Base-by-base conservation (phyloP, 148 eudicot species). In the Camellia japonica region DNA sequence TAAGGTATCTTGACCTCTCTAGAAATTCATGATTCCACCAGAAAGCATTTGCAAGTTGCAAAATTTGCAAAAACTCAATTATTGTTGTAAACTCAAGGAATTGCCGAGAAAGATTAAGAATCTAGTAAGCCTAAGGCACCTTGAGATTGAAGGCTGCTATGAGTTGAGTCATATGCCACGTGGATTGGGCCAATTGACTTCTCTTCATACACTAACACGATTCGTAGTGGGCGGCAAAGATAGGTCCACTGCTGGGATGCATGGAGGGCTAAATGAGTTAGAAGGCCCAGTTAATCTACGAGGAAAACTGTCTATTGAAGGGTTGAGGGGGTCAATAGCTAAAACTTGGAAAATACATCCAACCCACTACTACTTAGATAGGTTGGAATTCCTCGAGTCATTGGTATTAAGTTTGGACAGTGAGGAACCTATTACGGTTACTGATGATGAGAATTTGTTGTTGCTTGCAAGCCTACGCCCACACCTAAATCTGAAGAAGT, bases 81-180 rank as follows among this genome's bases (percentile, higher is more conserved):
- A 7, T 0, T 84, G 86, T 8, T 0, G 0, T 0, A 11, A 5
- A 0, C 73, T 86, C 13, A 19, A 9, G 43, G 60, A 16, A 47
- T 56, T 84, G 58, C 89, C 86, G 5, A 46, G 15, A 68, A 23
- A 68, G 3, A 41, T 77, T 12, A 16, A 51, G 20, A 82, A 68
- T 41, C 41, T 85, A 44, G 62, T 79, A 2, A 79, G 73, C 47
- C 85, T 85, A 3, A 71, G 77, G 38, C 67, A 63, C 20, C 67
- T 63, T 63, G 65, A 61, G 5, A n/a, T 61, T 61, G 65, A n/a
- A 0, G 7, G 8, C 11, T 61, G 19, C 3, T 3, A 5, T 61
- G 3, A 4, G 1, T 61, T 61, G 65, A n/a, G 23, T 16, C 23
- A 61, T 61, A 61, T 61, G 65, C 65, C 65, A 16, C 23, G 23